Conservation (phyloP, 176 grass and related monocot genomes). For the Stipa capillata region DNA sequence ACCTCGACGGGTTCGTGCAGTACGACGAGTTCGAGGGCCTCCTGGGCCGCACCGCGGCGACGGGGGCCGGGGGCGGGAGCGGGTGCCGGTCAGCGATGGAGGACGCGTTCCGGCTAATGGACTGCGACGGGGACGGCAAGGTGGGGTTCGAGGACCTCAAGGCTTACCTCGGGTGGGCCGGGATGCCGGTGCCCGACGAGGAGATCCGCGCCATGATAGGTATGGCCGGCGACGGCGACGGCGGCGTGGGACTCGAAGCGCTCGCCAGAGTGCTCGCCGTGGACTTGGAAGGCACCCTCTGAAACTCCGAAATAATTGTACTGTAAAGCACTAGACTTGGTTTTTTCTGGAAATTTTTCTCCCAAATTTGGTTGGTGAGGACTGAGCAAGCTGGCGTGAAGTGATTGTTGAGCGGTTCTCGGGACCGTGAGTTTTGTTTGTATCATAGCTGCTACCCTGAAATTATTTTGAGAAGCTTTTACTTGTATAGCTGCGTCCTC, state of each 20-base stretch:
- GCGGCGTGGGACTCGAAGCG: slow-evolving; percentile 48
- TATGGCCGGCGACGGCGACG: slow-evolving; percentile 30
- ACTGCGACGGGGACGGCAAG: slow-evolving; percentile 88
- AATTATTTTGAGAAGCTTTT: slow-evolving; percentile 1
- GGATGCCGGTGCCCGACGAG: slow-evolving; percentile 63
- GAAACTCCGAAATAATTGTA: neutral
- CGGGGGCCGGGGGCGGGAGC: neutral
- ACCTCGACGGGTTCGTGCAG: slow-evolving; percentile 81
- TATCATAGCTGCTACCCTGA: neutral
- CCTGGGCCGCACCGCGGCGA: slow-evolving; percentile 17
- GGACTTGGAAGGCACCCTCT: slow-evolving; percentile 16
- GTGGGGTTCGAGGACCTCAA: slow-evolving; percentile 91
- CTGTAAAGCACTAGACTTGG: neutral
- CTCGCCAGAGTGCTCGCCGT: slow-evolving; percentile 55
- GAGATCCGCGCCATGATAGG: slow-evolving; percentile 68
- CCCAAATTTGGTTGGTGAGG: neutral
- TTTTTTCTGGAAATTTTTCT: neutral
- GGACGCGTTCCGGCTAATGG: slow-evolving; percentile 88
- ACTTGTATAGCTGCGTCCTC: too few species aligned
- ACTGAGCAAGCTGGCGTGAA: neutral
- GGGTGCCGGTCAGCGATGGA: slow-evolving; percentile 34
- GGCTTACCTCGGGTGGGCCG: slow-evolving; percentile 69
- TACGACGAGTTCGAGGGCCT: slow-evolving; percentile 91
- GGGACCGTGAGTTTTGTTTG: neutral
- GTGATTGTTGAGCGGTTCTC: neutral